phyloP scores from a whole-genome alignment of 2,329 filamentous ascomycete species.

The Tolypocladium tropicale region DNA sequence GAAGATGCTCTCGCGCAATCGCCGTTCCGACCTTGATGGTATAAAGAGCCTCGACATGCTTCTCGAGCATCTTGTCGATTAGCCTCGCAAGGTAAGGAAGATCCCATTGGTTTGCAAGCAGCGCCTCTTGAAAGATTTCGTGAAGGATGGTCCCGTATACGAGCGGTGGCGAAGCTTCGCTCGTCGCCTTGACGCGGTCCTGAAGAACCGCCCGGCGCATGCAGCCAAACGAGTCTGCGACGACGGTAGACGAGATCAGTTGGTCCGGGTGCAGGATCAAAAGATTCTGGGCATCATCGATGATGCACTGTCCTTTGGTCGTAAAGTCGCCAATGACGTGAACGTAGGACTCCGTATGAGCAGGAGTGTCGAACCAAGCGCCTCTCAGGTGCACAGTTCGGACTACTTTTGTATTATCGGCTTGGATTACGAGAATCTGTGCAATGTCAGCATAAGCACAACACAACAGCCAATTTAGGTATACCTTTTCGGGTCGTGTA shows the following conservation, averaged over 20 bases:
- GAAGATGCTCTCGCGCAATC: constrained; percentile 68
- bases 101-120: constrained; percentile 77
- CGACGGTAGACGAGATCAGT: constrained; percentile 85
- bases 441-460: constrained; percentile 7
- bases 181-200: constrained; percentile 86
- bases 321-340: constrained; percentile 79
- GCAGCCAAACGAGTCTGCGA: constrained; percentile 93
- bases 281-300: constrained; percentile 76
- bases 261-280: constrained; percentile 92
- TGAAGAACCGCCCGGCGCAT: constrained; percentile 85
- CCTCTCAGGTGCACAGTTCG: constrained; percentile 69
- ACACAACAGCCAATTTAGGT: not conserved
- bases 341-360: constrained; percentile 64
- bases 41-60: constrained; percentile 82
- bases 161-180: constrained; percentile 66
- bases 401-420: constrained; percentile 57
- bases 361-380: constrained; percentile 77
- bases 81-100: constrained; percentile 52
- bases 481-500: constrained; percentile 61
- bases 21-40: constrained; percentile 67
- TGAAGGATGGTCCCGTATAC: constrained; percentile 92
- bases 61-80: constrained; percentile 60
- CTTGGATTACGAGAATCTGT: constrained; percentile 72
- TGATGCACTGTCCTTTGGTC: constrained; percentile 58
- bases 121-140: constrained; percentile 86